phyloP scores from a whole-genome alignment of 345 rosid genomes.

The Eucalyptus polyanthemos region DNA sequence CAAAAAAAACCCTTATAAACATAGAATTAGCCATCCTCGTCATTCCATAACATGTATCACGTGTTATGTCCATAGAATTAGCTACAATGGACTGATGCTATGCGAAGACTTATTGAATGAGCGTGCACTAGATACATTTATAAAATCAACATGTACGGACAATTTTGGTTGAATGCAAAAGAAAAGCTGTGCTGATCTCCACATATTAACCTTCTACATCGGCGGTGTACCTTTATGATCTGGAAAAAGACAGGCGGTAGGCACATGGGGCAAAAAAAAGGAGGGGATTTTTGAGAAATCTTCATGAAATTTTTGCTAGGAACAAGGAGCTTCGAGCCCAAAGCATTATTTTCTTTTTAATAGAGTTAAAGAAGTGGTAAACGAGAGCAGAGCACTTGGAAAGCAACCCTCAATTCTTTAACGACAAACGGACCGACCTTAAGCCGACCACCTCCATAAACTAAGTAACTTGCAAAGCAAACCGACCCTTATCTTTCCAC shows the following conservation, averaged over 20 bases:
- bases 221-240: not conserved
- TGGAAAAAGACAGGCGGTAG: not conserved
- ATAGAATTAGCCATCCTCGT: not conserved
- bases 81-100: not conserved
- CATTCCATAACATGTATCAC: not conserved
- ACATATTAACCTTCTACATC: not conserved
- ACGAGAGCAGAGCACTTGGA: not conserved
- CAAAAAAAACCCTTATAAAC: not conserved
- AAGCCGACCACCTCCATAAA: not conserved
- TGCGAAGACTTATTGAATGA: not conserved
- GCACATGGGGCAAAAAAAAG: not conserved
- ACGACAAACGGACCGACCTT: not conserved
- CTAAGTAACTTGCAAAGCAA: not conserved
- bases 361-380: not conserved
- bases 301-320: not conserved
- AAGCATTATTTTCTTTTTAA: not conserved
- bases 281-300: not conserved
- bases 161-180: not conserved
- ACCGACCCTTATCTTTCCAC: not conserved
- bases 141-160: not conserved
- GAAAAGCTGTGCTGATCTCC: not conserved
- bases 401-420: not conserved
- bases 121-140: rapidly evolving
- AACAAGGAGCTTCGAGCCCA: not conserved
- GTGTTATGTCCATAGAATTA: not conserved